These are phyloP conservation scores for Talaromyces stipitatus DNA, from an alignment of 495 filamentous ascomycete species.

Conservation along the genomic window DNA sequence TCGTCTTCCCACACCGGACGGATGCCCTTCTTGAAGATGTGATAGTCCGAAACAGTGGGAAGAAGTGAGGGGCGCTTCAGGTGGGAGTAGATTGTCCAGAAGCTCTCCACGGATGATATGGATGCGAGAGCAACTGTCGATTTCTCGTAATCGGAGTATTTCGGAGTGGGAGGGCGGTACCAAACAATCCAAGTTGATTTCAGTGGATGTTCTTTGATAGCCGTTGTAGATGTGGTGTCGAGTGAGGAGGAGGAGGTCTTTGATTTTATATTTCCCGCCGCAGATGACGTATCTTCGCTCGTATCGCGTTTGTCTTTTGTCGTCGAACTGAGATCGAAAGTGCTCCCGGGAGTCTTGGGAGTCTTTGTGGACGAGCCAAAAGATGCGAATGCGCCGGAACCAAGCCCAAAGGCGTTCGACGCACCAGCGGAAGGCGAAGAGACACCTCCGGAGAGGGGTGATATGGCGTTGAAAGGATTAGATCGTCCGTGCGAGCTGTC, in stretches of 20 bases:
- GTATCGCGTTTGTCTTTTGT: constrained; percentile 56
- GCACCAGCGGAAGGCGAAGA: constrained; percentile 81
- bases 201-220: constrained; percentile 50
- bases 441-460: constrained; percentile 61
- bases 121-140: constrained; percentile 79
- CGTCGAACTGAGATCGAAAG: constrained; percentile 56
- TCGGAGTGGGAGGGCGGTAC: constrained; percentile 90
- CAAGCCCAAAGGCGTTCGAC: constrained; percentile 88
- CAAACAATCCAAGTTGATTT: constrained; percentile 93
- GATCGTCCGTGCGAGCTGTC: constrained; percentile 70
- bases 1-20: constrained; percentile 98
- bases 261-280: constrained; percentile 37
- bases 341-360: constrained; percentile 78
- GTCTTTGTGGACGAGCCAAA: constrained; percentile 80
- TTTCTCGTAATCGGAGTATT: constrained; percentile 98
- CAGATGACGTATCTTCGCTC: constrained; percentile 46
- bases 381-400: constrained; percentile 91
- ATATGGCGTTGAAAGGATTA: constrained; percentile 80
- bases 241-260: constrained; percentile 32
- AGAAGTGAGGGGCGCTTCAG: constrained; percentile 81
- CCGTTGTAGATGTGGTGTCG: constrained; percentile 13
- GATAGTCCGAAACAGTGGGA: constrained; percentile 92
- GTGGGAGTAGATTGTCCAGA: constrained; percentile 87
- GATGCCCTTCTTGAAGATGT: constrained; percentile 95
- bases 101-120: constrained; percentile 79